Evolutionary conservation across 345 rosid genomes (phyloP), one percentile per base, ranked within the genome.

Genomic region (Citrus hindsii): DNA sequence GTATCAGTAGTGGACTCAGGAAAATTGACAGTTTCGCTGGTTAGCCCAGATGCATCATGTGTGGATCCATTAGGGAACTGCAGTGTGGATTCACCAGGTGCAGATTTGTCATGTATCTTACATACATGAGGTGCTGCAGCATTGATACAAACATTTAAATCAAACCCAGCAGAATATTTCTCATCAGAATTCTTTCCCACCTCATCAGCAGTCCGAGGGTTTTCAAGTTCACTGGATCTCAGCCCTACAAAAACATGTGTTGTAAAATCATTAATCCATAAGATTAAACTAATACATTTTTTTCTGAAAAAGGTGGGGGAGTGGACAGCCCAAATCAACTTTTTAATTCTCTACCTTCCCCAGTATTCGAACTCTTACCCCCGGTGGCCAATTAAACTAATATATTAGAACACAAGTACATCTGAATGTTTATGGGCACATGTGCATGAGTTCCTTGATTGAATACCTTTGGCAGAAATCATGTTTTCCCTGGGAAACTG

Each of bases 391-490:
- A 46, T 46, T 12, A 46, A 13, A 46, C 30, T 7, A 46, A 30
- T 3, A 77, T 3, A 55, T 18, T 30, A 6, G 7, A 22, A 75
- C 4, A 60, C 28, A 13, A 59, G 28, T 53, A 6, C 22, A 9
- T 38, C 14, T n/a, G 56, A 5, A 19, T 46, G 35, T n/a, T 51
- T 6, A 2, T 25, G 18, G 2, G 28, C 53, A 2, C 27, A 12
- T 14, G 55, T 3, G 35, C 56, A 27, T 56, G 65, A 40, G 28
- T 74, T 62, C 59, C 69, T 74, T 73, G 24, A 79, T 59, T 25
- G 56, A 82, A 66, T 88, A 92, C 92, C 89, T 79, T 83, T 69
- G 25, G 42, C 53, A 61, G 79, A 40, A 33, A 66, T 73, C 9
- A 69, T 77, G 30, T 74, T 74, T 58, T 85, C 79, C 79, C 67